Percentiles rank a stretch among this genome's conserved stretches.
Evolutionary conservation across 768 basidiomycete genomes (phyloP).

Genomic region (Postia placenta): DNA sequence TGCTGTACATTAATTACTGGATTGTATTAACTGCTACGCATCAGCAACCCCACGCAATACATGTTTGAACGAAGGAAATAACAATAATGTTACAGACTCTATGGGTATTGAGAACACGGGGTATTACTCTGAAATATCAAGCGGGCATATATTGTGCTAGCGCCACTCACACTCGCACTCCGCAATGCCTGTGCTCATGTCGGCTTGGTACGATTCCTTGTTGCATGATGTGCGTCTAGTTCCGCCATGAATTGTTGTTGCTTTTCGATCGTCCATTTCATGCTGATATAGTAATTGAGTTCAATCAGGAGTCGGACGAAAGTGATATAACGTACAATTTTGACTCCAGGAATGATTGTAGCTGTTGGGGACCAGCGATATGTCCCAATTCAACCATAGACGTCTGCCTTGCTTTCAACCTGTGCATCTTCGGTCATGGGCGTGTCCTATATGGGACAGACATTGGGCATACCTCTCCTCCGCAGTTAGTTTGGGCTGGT

Average conservation of each 20-base stretch:
- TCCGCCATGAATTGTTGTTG: conserved; percentile 19
- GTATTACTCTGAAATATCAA: no score
- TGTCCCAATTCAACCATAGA: conserved; percentile 61
- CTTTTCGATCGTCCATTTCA: conserved; percentile 16
- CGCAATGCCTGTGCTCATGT: no score
- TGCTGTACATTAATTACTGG: neutral
- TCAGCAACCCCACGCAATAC: neutral
- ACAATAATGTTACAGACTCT: neutral
- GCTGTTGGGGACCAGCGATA: conserved; percentile 45
- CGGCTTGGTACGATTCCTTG: neutral
- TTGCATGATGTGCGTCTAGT: conserved; percentile 15
- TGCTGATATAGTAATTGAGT: conserved; percentile 8
- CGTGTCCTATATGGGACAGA: conserved; percentile 1
- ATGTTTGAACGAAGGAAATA: neutral
- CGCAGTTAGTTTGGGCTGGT: conserved; percentile 39
- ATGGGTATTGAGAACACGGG: neutral
- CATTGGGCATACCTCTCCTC: conserved; percentile 45
- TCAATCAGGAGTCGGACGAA: neutral
- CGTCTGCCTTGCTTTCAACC: conserved; percentile 46
- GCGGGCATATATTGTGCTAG: no score
- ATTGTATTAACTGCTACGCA: neutral
- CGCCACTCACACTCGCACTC: no score
- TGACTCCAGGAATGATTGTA: conserved; percentile 49
- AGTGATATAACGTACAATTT: conserved; percentile 47
- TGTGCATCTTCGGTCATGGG: conserved; percentile 19